These are phyloP conservation scores for Suillus clintonianus DNA, from an alignment of 768 basidiomycete genomes.

Conservation along the genomic window DNA sequence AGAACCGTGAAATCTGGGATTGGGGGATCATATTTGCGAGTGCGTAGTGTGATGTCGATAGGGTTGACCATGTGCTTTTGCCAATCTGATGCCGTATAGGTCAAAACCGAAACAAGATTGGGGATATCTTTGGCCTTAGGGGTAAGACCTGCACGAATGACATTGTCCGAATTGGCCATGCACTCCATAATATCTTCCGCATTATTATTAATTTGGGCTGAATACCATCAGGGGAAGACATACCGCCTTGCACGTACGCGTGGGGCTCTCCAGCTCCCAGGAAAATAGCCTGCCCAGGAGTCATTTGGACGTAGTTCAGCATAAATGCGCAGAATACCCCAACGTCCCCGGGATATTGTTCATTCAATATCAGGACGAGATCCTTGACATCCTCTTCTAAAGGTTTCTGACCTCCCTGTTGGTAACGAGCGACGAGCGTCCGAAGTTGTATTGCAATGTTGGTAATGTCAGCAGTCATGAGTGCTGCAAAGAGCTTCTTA, in stretches of 20 bases:
- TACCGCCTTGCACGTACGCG: constrained; percentile 93
- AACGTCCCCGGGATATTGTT: constrained; percentile 89
- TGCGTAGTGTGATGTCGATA: constrained; percentile 18
- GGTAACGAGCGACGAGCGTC: constrained; percentile 64
- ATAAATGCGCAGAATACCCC: constrained; percentile 92
- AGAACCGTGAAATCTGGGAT: constrained; percentile 93
- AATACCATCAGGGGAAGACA: constrained; percentile 18
- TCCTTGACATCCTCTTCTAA: constrained; percentile 53
- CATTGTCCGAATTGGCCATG: constrained; percentile 99
- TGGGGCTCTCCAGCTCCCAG: constrained; percentile 96
- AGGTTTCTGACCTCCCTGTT: constrained; percentile 37
- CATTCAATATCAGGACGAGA: constrained; percentile 61
- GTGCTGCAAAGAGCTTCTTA: constrained; percentile 73
- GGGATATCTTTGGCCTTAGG: constrained; percentile 94
- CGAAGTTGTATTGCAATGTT: constrained; percentile 56
- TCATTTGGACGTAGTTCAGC: constrained; percentile 80
- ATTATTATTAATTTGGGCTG: neutral
- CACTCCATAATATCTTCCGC: constrained; percentile 91
- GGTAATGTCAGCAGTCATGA: constrained; percentile 77
- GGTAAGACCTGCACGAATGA: constrained; percentile 96
- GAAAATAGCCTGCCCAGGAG: constrained; percentile 90
- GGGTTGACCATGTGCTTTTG: constrained; percentile 72
- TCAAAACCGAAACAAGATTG: constrained; percentile 85
- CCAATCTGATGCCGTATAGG: constrained; percentile 74
- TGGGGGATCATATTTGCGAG: constrained; percentile 83